These are phyloP conservation scores for Lactifluus subvellereus DNA, from an alignment of 768 basidiomycete species.

Conservation along the genomic window DNA sequence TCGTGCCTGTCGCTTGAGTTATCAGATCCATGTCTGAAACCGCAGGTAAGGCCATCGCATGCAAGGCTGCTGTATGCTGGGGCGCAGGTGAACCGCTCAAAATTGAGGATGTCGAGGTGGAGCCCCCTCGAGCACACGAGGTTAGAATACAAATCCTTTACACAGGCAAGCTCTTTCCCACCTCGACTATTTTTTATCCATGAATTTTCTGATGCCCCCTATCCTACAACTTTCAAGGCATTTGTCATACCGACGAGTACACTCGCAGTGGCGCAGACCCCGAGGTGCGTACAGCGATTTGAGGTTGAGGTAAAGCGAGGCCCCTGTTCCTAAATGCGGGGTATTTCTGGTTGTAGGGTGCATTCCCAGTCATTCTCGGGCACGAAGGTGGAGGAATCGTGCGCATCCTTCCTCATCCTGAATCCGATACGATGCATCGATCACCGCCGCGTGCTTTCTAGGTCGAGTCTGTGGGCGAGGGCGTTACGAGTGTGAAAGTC, in stretches of 20 bases:
- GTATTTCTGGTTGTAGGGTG: slow-evolving; percentile 40
- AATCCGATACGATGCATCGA: not conserved
- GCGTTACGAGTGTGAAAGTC: slow-evolving; percentile 72
- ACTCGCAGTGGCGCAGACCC: slow-evolving; percentile 94
- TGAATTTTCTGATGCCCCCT: not conserved
- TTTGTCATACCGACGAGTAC: slow-evolving; percentile 98
- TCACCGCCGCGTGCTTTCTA: slow-evolving; percentile 34
- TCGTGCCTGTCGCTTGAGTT: not conserved
- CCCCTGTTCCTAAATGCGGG: not conserved
- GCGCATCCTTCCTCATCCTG: slow-evolving; percentile 30
- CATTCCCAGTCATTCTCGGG: slow-evolving; percentile 90
- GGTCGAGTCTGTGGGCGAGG: slow-evolving; percentile 97
- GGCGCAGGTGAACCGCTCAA: slow-evolving; percentile 80
- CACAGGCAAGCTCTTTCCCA: slow-evolving; percentile 53
- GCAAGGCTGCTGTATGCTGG: slow-evolving; percentile 97
- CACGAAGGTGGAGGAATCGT: slow-evolving; percentile 93
- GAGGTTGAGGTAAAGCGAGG: not conserved
- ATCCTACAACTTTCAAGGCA: slow-evolving; percentile 45
- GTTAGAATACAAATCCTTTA: slow-evolving; percentile 90
- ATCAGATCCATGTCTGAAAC: slow-evolving; percentile 60
- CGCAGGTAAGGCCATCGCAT: slow-evolving; percentile 67
- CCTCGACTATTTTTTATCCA: not conserved
- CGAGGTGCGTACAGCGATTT: slow-evolving; percentile 49
- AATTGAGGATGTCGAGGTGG: slow-evolving; percentile 90
- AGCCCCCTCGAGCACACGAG: slow-evolving; percentile 84